Evolutionary conservation across 306 rosid genomes (phyloP), one percentile per base, ranked within the genome.

Genomic region (Corylus americana): DNA sequence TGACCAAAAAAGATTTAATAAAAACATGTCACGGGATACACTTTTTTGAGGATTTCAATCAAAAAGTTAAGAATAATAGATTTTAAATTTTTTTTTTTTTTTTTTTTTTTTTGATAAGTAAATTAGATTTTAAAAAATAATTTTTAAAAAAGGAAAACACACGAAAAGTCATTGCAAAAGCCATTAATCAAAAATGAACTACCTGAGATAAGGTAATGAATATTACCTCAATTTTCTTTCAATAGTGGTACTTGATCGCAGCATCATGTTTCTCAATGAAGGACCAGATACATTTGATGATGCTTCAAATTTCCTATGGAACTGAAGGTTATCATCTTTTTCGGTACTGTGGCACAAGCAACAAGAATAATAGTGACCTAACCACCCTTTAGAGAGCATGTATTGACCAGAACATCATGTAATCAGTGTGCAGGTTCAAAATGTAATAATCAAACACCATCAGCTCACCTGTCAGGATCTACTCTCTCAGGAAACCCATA

Each of bases 401-500:
- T 17, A 27, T 27, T 29, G 68, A 55, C 17, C 47, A 47, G 54
- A 62, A 5, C 48, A 68, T 68, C n/a, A 64, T 11, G 72, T 2
- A 10, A 51, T 7, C 37, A 0, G n/a, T 25, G 42, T n/a, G 42
- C 44, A 72, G 57, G 35, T 70, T 61, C 74, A 55, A 73, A 61
- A 84, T 58, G 35, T 51, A 75, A 77, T 37, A 58, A 54, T 55
- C n/a, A 58, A 73, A 57, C 39, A 51, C 61, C 67, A 63, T 73
- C 70, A 79, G 66, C 77, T 79, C 77, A 90, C 92, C 91, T 83
- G 79, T 84, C 94, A 59, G 80, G 86, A 78, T 90, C 98, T 70
- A 81, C 77, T 91, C 92, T 90, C 80, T 96, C 99, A 35, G 99
- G 83, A 59, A 91, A 84, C 74, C 98, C 98, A 89, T 86, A 96